phyloP scores from a whole-genome alignment of 768 basidiomycete species.

The Rhodotorula sphaerocarpa region DNA sequence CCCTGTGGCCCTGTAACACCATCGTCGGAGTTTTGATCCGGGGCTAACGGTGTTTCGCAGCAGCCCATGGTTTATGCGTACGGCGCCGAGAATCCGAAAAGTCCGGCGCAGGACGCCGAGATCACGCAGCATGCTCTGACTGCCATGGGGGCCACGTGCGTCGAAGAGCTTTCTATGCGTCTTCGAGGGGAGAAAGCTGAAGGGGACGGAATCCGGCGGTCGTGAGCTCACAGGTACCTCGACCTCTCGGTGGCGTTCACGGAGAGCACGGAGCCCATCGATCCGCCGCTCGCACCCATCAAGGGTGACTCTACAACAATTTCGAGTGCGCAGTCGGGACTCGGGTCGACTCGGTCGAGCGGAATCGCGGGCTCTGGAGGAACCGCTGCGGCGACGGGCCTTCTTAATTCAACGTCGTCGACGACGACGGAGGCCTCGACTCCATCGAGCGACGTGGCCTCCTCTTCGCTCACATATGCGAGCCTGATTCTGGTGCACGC shows the following conservation, averaged over 20 bases:
- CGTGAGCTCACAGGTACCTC: conserved; percentile 5
- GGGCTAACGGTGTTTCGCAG: neutral
- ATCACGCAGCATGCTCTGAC: conserved; percentile 19
- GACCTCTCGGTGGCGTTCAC: conserved; percentile 20
- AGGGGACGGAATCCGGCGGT: too few species aligned
- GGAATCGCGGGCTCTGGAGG: too few species aligned
- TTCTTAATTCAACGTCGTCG: too few species aligned
- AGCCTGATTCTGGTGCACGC: conserved; percentile 17
- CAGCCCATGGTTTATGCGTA: conserved; percentile 19
- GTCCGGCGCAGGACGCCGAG: conserved; percentile 1
- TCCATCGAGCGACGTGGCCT: too few species aligned
- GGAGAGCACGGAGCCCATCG: neutral
- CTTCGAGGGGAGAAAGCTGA: neutral
- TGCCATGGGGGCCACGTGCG: conserved; percentile 8
- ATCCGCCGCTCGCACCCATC: conserved; percentile 12
- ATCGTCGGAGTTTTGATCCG: neutral
- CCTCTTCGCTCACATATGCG: neutral
- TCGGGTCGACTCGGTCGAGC: neutral
- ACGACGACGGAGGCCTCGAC: too few species aligned
- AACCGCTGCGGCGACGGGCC: too few species aligned
- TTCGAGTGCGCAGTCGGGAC: neutral
- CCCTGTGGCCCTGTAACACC: neutral
- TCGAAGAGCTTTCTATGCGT: too few species aligned
- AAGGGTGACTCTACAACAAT: neutral
- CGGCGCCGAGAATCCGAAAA: conserved; percentile 22